phyloP scores from a whole-genome alignment of 495 filamentous ascomycete genomes.

The Clavariopsis aquatica region DNA sequence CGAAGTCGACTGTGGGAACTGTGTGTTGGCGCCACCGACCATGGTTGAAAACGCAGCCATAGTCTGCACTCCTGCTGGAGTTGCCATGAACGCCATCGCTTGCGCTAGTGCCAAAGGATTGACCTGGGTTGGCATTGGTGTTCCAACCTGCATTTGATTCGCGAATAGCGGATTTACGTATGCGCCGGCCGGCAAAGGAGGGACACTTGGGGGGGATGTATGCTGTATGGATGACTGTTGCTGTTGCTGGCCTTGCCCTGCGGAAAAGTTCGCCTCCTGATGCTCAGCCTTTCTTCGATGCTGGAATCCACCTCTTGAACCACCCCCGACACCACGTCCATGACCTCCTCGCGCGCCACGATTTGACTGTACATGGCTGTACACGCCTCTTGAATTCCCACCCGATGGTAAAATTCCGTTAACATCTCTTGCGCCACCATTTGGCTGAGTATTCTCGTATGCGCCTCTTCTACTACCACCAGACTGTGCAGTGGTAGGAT shows the following conservation, averaged over 20 bases:
- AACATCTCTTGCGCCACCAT: constrained; percentile 3
- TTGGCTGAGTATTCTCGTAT: not conserved
- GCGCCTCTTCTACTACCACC: constrained; percentile 17
- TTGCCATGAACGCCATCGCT: constrained; percentile 25
- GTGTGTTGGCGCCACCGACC: not conserved
- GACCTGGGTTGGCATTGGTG: constrained; percentile 6
- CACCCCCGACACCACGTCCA: not conserved
- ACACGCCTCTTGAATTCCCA: no score
- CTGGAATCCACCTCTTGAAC: not conserved
- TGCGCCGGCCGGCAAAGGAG: not conserved
- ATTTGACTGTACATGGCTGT: no score
- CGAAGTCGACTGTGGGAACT: constrained; percentile 1
- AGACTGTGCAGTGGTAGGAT: not conserved
- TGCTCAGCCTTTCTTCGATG: not conserved
- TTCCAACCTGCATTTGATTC: not conserved
- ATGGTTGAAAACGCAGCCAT: constrained; percentile 18
- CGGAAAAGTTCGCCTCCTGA: not conserved
- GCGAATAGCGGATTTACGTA: constrained; percentile 26
- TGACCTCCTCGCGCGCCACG: not conserved
- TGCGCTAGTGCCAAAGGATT: constrained; percentile 21
- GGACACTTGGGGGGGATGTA: not conserved
- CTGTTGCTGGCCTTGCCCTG: constrained; percentile 3
- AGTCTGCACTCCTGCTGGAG: constrained; percentile 18
- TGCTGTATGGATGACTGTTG: not conserved
- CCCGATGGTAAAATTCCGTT: not conserved